phyloP scores from a whole-genome alignment of 73 alveolate genomes.

The Blepharisma stoltei region DNA sequence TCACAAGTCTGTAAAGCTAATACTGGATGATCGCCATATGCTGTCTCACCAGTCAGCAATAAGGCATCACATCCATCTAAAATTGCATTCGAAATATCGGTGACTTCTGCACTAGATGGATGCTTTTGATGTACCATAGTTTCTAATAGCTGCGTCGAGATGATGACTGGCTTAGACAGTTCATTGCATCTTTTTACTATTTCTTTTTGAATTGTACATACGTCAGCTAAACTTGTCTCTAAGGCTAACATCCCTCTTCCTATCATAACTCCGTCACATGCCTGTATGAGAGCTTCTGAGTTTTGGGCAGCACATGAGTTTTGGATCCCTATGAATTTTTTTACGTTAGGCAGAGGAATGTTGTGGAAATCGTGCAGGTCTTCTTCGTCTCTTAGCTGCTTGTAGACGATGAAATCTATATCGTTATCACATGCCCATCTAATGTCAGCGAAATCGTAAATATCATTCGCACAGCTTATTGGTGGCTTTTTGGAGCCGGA shows the following conservation, averaged over 20 bases:
- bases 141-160: constrained; percentile 40
- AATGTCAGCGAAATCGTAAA: not conserved
- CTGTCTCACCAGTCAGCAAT: constrained; percentile 45
- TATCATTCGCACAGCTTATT: not conserved
- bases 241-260: constrained; percentile 17
- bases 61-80: constrained; percentile 57
- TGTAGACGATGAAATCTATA: constrained; percentile 1
- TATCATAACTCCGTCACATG: constrained; percentile 4
- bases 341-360: not conserved
- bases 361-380: not conserved
- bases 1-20: constrained; percentile 42
- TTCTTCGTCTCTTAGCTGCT: constrained; percentile 21
- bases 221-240: constrained; percentile 23
- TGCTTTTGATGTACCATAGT: constrained; percentile 34
- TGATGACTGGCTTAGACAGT: constrained; percentile 40
- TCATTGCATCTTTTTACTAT: constrained; percentile 34
- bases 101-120: constrained; percentile 47
- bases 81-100: constrained; percentile 46
- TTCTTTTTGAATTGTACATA: constrained; percentile 26
- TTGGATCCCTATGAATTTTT: constrained; percentile 5
- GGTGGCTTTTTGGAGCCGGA: constrained; percentile 34
- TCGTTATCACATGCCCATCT: constrained; percentile 25
- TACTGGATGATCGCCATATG: constrained; percentile 42
- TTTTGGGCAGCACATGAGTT: not conserved
- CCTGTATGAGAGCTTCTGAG: not conserved